These are phyloP conservation scores for Leptographium procerum DNA, from an alignment of 2,329 filamentous ascomycete species.

Conservation along the genomic window DNA sequence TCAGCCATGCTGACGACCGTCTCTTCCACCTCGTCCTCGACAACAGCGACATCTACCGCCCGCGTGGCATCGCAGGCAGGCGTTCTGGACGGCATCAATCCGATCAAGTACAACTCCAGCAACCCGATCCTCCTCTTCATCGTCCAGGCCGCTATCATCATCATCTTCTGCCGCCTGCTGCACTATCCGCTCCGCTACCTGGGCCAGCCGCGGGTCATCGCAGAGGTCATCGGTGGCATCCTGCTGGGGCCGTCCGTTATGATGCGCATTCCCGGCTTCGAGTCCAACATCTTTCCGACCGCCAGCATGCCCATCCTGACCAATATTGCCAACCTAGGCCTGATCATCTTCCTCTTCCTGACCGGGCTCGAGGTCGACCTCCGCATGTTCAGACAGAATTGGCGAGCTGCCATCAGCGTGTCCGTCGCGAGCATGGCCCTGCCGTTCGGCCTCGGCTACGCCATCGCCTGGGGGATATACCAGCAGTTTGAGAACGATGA, in stretches of 20 bases:
- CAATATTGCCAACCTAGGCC: conserved; percentile 70
- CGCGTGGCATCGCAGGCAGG: conserved; percentile 28
- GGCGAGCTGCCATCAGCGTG: conserved; percentile 67
- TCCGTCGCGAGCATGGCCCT: conserved; percentile 69
- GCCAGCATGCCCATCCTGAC: conserved; percentile 64
- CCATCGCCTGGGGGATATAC: conserved; percentile 71
- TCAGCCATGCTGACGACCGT: conserved; percentile 8
- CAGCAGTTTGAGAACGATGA: conserved; percentile 50
- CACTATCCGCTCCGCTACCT: conserved; percentile 61
- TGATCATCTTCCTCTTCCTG: conserved; percentile 78
- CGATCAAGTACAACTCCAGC: conserved; percentile 46
- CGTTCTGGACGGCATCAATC: conserved; percentile 54
- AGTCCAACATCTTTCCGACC: conserved; percentile 62
- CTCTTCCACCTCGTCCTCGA: not conserved
- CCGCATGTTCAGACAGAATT: conserved; percentile 65
- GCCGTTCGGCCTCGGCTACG: conserved; percentile 73
- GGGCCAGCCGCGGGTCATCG: conserved; percentile 58
- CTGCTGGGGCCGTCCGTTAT: conserved; percentile 79
- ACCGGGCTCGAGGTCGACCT: conserved; percentile 82
- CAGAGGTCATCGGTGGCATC: conserved; percentile 69
- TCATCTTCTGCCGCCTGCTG: conserved; percentile 61
- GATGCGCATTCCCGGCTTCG: conserved; percentile 74
- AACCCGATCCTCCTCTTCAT: conserved; percentile 61
- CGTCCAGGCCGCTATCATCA: conserved; percentile 54
- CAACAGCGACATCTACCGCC: conserved; percentile 3